phyloP scores from a whole-genome alignment of 2,329 filamentous ascomycete species.

The Neofusicoccum umdonicola region DNA sequence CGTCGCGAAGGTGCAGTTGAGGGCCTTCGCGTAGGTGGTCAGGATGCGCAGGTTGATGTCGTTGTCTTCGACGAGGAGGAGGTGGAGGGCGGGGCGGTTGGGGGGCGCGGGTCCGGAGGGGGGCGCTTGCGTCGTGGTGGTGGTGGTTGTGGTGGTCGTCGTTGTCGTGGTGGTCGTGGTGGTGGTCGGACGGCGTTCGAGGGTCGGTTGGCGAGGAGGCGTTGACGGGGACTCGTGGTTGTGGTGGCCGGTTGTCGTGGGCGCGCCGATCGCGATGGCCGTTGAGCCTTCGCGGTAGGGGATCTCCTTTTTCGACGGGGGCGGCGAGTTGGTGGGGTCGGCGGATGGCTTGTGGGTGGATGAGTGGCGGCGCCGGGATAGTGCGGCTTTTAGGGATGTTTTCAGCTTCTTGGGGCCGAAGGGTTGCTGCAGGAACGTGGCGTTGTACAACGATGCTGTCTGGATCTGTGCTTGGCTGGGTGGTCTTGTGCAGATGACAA shows the following conservation, averaged over 20 bases:
- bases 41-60: slow-evolving; percentile 53
- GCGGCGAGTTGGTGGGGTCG: neutral
- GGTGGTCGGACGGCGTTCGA: too few species aligned
- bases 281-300: neutral
- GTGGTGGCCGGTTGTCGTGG: neutral
- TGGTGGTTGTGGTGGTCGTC: neutral
- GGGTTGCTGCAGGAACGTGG: neutral
- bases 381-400: neutral
- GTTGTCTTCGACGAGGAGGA: slow-evolving; percentile 20
- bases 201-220: too few species aligned
- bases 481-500: neutral
- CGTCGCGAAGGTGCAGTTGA: slow-evolving; percentile 27
- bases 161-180: neutral
- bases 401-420: neutral
- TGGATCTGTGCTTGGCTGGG: neutral
- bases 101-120: too few species aligned
- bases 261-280: neutral
- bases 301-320: neutral
- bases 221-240: too few species aligned
- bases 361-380: neutral
- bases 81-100: neutral
- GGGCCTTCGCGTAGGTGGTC: slow-evolving; percentile 36
- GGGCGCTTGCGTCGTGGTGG: too few species aligned
- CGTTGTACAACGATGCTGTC: neutral
- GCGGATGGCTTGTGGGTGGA: too few species aligned